These are phyloP conservation scores for Daldinia caldariorum DNA, from an alignment of 495 filamentous ascomycete genomes.

Conservation along the genomic window DNA sequence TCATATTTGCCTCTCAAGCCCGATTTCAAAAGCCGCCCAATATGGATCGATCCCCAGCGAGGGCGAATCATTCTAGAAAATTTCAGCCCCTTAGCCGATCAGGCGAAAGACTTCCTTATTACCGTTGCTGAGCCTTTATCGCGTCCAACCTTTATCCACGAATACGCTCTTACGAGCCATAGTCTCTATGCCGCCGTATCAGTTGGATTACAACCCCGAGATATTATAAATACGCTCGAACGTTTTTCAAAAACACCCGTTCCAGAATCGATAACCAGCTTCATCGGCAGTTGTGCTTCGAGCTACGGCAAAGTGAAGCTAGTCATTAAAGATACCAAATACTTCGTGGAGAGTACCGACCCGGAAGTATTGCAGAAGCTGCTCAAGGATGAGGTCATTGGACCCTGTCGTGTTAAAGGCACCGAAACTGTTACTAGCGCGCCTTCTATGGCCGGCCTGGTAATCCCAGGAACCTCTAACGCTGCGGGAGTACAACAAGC, in stretches of 20 bases:
- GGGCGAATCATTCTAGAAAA: slow-evolving; percentile 94
- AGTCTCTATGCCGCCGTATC: slow-evolving; percentile 95
- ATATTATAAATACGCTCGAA: slow-evolving; percentile 90
- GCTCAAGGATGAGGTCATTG: slow-evolving; percentile 66
- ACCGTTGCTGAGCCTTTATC: slow-evolving; percentile 95
- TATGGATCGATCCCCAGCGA: slow-evolving; percentile 89
- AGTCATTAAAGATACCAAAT: slow-evolving; percentile 91
- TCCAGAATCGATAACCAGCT: slow-evolving; percentile 77
- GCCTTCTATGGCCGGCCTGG: slow-evolving; percentile 86
- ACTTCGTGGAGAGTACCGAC: slow-evolving; percentile 92
- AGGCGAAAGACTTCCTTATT: slow-evolving; percentile 93
- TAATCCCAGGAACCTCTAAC: slow-evolving; percentile 94
- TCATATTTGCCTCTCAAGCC: slow-evolving; percentile 82
- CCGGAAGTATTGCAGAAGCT: slow-evolving; percentile 84
- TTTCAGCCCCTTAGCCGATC: slow-evolving; percentile 83
- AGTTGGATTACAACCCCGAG: slow-evolving; percentile 83
- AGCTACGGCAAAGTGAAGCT: slow-evolving; percentile 96
- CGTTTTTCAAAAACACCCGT: slow-evolving; percentile 86
- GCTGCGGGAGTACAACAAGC: slow-evolving; percentile 84
- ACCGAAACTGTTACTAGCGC: slow-evolving; percentile 81
- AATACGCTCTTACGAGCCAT: slow-evolving; percentile 90
- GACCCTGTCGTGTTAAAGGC: slow-evolving; percentile 57
- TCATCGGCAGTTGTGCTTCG: slow-evolving; percentile 84
- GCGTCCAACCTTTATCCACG: slow-evolving; percentile 86
- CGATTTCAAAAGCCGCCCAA: slow-evolving; percentile 85